Evolutionary conservation across 2,329 filamentous ascomycete genomes (phyloP), one percentile per base, ranked within the genome.

Genomic region (Ophiostoma novo-ulmi): DNA sequence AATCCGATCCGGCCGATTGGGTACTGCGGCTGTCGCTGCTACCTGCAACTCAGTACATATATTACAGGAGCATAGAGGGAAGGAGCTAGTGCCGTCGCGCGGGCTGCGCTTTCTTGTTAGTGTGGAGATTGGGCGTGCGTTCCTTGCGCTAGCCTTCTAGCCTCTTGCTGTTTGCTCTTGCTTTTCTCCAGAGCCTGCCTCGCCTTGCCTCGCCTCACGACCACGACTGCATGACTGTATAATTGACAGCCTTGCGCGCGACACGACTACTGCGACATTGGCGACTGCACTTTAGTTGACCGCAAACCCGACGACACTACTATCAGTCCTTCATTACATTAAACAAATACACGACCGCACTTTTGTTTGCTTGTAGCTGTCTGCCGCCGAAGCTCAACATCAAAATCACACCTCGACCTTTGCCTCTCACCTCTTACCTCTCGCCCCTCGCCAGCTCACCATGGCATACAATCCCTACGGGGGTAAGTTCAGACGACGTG

Each of bases 391-490:
- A 63, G 58, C 26, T 65, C 36, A 36, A 65, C 63, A 36, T 39
- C n/a, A 36, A 39, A 20, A 41, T 8, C 31, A 61, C 63, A 41
- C 35, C 8, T 65, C 58, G 55, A 7, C 4, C 11, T 61, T 61
- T 13, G 26, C 22, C 22, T 31, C n/a, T 13, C n/a, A 10, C 55
- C 55, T 8, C 10, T n/a, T 14, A 5, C 8, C 44, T n/a, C 20
- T 52, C 44, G 5, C 13, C 44, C 11, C 31, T 39, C 35, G 17
- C 35, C 61, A n/a, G 8, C 20, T 65, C 63, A 36, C 63, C 72
- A 88, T 88, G 86, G 81, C 86, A 22, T 88, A 87, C 78, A 87
- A 88, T 76, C 85, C 84, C n/a, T 88, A 88, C 73, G 85, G 85
- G 81, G 83, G 84, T 85, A 77, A 68, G 72, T 41, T 5, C 6